Evolutionary conservation across 2,329 filamentous ascomycete genomes (phyloP).

Genomic region (Curvularia verruculosa): DNA sequence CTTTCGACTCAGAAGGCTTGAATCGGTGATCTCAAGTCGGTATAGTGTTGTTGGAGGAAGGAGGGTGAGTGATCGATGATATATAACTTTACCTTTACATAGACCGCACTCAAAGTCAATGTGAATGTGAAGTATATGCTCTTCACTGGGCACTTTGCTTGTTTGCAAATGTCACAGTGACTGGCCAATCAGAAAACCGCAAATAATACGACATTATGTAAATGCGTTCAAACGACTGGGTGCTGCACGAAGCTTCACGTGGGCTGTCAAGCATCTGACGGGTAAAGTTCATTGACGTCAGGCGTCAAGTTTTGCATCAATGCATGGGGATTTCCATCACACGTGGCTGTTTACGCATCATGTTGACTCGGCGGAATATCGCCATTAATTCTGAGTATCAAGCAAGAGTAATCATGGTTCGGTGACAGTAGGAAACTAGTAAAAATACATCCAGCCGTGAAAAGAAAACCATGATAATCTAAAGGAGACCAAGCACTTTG

Average conservation of each 20-base stretch:
- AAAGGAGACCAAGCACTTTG: not conserved
- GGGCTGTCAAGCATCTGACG: not conserved
- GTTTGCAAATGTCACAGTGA: not conserved
- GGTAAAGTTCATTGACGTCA: not conserved
- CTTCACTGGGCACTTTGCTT: not conserved
- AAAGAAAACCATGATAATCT: not conserved
- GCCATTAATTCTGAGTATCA: not conserved
- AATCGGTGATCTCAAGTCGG: not conserved
- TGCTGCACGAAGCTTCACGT: not conserved
- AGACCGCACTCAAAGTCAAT: not conserved
- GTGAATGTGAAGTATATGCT: constrained; percentile 10
- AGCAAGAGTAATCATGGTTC: not conserved
- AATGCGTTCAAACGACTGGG: not conserved
- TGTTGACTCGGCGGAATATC: not conserved
- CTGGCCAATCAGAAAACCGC: constrained; percentile 2
- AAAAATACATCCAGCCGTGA: not conserved
- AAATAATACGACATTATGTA: not conserved
- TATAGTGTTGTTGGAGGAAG: not conserved
- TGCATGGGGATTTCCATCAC: too few species aligned
- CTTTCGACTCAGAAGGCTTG: not conserved
- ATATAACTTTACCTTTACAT: constrained; percentile 5
- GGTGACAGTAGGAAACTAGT: not conserved
- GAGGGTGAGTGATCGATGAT: not conserved
- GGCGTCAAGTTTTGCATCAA: not conserved
- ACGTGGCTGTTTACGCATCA: not conserved